These are phyloP conservation scores for Polyplosphaeria fusca DNA, from an alignment of 495 filamentous ascomycete genomes.

Conservation along the genomic window DNA sequence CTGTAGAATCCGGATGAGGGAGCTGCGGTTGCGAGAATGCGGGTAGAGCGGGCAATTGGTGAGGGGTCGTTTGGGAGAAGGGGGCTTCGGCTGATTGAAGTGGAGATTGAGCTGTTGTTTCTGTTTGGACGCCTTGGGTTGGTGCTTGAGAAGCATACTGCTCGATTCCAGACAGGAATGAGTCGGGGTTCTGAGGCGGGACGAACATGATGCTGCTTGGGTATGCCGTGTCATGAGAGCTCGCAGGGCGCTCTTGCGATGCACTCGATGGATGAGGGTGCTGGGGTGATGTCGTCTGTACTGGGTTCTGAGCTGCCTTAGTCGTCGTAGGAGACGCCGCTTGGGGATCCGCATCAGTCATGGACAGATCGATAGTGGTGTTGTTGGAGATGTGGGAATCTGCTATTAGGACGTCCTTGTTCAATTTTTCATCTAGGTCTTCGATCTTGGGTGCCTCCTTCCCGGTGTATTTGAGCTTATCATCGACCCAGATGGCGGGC, in stretches of 20 bases:
- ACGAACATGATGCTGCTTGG: constrained; percentile 21
- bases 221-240: constrained; percentile 5
- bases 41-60: background rate
- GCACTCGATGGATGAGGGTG: background rate
- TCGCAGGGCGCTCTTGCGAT: background rate
- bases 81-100: background rate
- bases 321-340: background rate
- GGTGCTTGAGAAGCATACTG: constrained; percentile 27
- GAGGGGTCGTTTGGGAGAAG: constrained; percentile 5
- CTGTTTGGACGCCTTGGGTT: background rate
- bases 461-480: constrained; percentile 60
- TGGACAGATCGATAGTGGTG: background rate
- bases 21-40: constrained; percentile 16
- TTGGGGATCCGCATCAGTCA: background rate
- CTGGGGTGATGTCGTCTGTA: constrained; percentile 1
- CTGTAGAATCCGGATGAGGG: constrained; percentile 12
- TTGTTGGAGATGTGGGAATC: background rate
- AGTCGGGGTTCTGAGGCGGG: constrained; percentile 17
- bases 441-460: constrained; percentile 59
- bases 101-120: background rate
- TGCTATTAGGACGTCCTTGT: constrained; percentile 39
- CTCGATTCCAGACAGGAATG: constrained; percentile 40
- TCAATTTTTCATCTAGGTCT: constrained; percentile 55
- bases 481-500: constrained; percentile 70
- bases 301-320: background rate